These are phyloP conservation scores for Cystobasidium tubakii DNA, from an alignment of 768 basidiomycete species.

Conservation along the genomic window DNA sequence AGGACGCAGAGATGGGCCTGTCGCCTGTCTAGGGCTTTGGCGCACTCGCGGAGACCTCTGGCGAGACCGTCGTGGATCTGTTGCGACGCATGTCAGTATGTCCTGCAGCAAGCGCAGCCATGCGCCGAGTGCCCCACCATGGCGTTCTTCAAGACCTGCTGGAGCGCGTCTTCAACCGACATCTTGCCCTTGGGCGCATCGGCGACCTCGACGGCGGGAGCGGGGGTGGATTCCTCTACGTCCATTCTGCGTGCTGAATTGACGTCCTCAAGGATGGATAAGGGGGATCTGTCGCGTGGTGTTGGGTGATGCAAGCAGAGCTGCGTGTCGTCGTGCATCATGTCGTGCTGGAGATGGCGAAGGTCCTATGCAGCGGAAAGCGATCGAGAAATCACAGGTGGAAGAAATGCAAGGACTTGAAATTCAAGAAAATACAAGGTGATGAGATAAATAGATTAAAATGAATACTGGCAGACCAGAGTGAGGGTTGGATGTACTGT, in stretches of 20 bases:
- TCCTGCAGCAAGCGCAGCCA: neutral
- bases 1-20: constrained; percentile 98
- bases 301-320: neutral
- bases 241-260: constrained; percentile 38
- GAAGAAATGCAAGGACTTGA: too few species aligned
- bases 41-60: constrained; percentile 91
- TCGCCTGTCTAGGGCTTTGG: constrained; percentile 97
- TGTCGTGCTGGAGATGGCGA: too few species aligned
- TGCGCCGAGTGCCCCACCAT: constrained; percentile 50
- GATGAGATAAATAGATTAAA: too few species aligned
- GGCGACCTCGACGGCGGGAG: constrained; percentile 59
- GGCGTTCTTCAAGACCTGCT: constrained; percentile 99
- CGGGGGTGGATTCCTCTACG: constrained; percentile 48
- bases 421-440: too few species aligned
- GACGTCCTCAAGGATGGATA: constrained; percentile 26
- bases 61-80: constrained; percentile 91
- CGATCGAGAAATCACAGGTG: too few species aligned
- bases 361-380: too few species aligned
- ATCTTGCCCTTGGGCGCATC: constrained; percentile 84
- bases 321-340: too few species aligned
- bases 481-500: too few species aligned
- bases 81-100: neutral
- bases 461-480: too few species aligned
- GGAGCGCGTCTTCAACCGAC: constrained; percentile 72
- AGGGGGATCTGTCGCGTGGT: neutral